Evolutionary conservation across 2,329 filamentous ascomycete species (phyloP).

Genomic region (Diaporthe longicolla): DNA sequence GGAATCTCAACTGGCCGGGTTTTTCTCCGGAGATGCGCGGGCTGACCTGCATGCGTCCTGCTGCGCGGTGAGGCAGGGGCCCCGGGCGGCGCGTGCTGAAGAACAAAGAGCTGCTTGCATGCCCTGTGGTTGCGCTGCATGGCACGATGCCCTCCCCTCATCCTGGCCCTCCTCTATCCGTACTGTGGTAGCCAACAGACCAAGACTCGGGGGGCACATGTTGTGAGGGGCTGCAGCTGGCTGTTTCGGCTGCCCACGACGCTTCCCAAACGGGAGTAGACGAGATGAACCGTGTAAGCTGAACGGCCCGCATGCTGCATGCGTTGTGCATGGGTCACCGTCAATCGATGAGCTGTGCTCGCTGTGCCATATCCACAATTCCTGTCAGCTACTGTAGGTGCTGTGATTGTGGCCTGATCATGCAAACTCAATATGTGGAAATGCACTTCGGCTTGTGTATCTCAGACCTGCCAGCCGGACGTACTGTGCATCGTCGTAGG

Average conservation of each 20-base stretch:
- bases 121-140: slow-evolving; percentile 27
- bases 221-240: slow-evolving; percentile 30
- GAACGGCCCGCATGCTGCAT: slow-evolving; percentile 31
- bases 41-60: slow-evolving; percentile 36
- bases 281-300: slow-evolving; percentile 35
- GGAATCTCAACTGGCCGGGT: slow-evolving; percentile 28
- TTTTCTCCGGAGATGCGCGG: slow-evolving; percentile 32
- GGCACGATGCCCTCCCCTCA: background rate
- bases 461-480: slow-evolving; percentile 1
- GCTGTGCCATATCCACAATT: slow-evolving; percentile 29
- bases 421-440: slow-evolving; percentile 1
- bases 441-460: slow-evolving; percentile 10
- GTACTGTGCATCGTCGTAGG: background rate
- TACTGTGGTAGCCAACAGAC: slow-evolving; percentile 13
- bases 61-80: slow-evolving; percentile 32
- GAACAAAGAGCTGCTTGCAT: slow-evolving; percentile 6
- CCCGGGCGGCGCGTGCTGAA: slow-evolving; percentile 32
- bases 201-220: slow-evolving; percentile 19
- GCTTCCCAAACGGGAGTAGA: slow-evolving; percentile 31
- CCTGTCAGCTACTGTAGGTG: slow-evolving; percentile 6
- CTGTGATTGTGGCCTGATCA: slow-evolving; percentile 33
- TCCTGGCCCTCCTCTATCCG: background rate
- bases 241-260: slow-evolving; percentile 25
- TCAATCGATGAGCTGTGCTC: slow-evolving; percentile 23
- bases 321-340: slow-evolving; percentile 23